These are phyloP conservation scores for Phoma sp. DNA, from an alignment of 2,329 filamentous ascomycete species.

Conservation along the genomic window DNA sequence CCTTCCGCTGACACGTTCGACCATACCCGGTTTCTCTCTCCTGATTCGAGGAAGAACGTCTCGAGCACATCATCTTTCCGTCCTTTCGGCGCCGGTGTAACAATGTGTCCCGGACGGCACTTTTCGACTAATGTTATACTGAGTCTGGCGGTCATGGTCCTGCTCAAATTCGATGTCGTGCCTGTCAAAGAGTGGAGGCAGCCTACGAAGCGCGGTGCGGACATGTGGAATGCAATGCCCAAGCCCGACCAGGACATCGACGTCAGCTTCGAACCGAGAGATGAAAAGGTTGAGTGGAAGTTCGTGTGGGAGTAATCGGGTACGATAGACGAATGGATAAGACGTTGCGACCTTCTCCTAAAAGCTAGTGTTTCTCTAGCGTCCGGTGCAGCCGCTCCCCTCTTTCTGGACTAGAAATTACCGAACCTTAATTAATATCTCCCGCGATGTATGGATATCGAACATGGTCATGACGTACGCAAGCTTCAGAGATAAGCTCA, in stretches of 20 bases:
- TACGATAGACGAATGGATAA: no score
- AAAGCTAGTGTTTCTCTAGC: background rate
- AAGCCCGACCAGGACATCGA: constrained; percentile 36
- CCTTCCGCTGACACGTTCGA: constrained; percentile 39
- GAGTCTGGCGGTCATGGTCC: constrained; percentile 40
- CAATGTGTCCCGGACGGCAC: constrained; percentile 48
- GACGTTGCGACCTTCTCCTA: background rate
- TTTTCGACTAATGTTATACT: constrained; percentile 47
- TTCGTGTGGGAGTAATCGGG: constrained; percentile 25
- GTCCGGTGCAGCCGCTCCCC: background rate
- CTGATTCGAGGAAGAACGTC: constrained; percentile 19
- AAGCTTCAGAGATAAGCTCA: constrained; percentile 28
- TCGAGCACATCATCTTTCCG: constrained; percentile 38
- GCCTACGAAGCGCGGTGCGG: constrained; percentile 33
- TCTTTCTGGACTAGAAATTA: background rate
- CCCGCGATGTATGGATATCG: background rate
- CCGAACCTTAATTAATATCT: background rate
- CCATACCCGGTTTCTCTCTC: constrained; percentile 38
- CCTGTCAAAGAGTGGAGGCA: constrained; percentile 26
- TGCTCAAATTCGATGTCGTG: constrained; percentile 43
- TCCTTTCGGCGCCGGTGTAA: constrained; percentile 45
- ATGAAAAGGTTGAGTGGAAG: constrained; percentile 20
- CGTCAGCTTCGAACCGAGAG: constrained; percentile 20
- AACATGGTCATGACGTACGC: constrained; percentile 25
- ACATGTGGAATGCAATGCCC: constrained; percentile 43